Evolutionary conservation across 805 yeast genomes (phyloP).

Genomic region (Candida orba): DNA sequence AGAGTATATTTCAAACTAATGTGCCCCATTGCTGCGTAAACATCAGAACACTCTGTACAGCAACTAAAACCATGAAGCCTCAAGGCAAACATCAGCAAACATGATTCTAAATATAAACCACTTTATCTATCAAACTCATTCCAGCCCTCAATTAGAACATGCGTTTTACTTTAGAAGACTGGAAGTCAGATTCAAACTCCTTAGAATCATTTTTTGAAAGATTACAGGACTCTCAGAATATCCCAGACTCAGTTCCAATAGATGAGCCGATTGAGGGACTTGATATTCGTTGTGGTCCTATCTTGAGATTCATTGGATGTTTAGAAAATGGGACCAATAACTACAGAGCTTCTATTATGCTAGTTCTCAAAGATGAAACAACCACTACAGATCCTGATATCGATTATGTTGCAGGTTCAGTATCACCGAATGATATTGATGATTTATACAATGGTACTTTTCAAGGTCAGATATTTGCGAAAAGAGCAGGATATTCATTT

Average conservation of each 20-base stretch:
- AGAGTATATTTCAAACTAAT: no score
- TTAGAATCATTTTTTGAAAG: conserved; percentile 1
- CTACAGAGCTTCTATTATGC: conserved; percentile 63
- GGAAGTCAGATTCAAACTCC: conserved; percentile 1
- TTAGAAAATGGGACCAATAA: conserved; percentile 39
- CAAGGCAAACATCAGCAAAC: no score
- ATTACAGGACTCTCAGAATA: conserved; percentile 6
- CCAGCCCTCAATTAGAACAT: no score
- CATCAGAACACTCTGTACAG: no score
- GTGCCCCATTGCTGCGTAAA: no score
- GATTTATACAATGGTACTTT: conserved; percentile 35
- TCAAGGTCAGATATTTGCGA: conserved; percentile 37
- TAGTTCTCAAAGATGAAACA: conserved; percentile 41
- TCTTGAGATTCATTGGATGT: conserved; percentile 59
- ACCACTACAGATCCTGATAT: conserved; percentile 30
- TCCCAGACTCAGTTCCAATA: conserved; percentile 9
- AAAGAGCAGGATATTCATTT: conserved; percentile 44
- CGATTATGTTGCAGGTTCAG: conserved; percentile 24
- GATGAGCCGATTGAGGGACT: conserved; percentile 21
- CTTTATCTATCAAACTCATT: no score
- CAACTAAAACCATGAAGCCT: no score
- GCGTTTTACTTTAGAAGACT: not conserved
- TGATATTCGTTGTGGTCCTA: conserved; percentile 68
- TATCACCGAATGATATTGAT: conserved; percentile 9
- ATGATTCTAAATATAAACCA: no score